A percentile compares a stretch with the other conserved stretches of the same genome.
phyloP scores from a whole-genome alignment of 2,329 filamentous ascomycete species.

The Clarireedia monteithiana region DNA sequence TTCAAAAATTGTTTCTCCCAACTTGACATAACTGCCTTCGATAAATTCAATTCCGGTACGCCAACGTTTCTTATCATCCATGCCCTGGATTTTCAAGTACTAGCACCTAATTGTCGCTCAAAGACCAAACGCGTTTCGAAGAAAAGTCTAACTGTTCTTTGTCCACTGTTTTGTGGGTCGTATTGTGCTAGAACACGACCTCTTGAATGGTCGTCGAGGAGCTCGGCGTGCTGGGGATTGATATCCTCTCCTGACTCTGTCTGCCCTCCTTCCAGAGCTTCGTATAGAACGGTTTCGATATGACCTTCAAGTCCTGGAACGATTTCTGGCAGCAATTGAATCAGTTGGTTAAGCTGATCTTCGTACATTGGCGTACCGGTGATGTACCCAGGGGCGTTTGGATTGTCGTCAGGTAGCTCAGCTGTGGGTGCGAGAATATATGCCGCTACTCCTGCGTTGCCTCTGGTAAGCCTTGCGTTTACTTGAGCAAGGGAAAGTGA shows the following conservation, averaged over 20 bases:
- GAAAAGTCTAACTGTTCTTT: neutral
- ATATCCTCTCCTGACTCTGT: neutral
- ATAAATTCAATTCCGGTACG: neutral
- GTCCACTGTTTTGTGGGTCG: neutral
- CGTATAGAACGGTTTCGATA: neutral
- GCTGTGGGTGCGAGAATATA: neutral
- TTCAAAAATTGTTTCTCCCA: neutral
- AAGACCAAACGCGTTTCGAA: neutral
- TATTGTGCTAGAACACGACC: neutral
- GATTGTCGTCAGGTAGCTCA: neutral
- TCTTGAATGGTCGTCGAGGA: neutral
- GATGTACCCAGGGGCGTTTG: neutral
- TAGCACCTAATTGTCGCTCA: neutral
- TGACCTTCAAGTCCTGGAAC: neutral
- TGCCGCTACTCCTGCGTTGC: neutral
- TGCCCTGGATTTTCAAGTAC: neutral
- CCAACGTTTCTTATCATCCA: neutral
- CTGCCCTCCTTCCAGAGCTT: neutral
- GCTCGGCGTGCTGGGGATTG: neutral
- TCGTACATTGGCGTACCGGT: neutral
- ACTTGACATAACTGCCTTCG: neutral
- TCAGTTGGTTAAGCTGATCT: neutral
- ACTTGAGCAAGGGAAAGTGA: neutral
- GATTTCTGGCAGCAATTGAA: neutral
- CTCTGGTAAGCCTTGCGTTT: neutral